Base-by-base conservation (phyloP, 495 filamentous ascomycete species). In the Penicillium desertorum region DNA sequence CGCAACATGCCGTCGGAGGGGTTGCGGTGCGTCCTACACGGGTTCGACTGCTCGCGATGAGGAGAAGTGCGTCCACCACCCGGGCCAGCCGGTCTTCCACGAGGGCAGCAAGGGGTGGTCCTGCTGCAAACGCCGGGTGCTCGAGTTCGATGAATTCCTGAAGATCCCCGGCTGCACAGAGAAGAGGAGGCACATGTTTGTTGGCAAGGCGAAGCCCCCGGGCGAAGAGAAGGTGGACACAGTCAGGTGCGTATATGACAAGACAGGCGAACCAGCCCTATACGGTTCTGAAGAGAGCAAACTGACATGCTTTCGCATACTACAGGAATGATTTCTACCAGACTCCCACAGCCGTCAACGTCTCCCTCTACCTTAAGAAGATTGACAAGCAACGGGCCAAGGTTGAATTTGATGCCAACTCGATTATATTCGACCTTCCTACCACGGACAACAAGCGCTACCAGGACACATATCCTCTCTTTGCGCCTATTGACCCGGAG, bases 71-170 rank as follows among this genome's bases (percentile, higher is more conserved):
- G 79, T 88, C 19, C 87, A 92, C 65, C 92, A 97, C 73, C 90
- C 92, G 5, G 92, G 92, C 25, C 81, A 76, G 7, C 89, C 92
- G 25, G 83, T 98, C 59, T 98, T 98, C 74, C 94, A 98, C 71
- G 94, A 98, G 77, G 94, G 93, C 22, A 92, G 87, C 71, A 98
- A 98, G 77, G 94, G 94, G 9, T 98, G 93, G 81, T 90, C 84
- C 25, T 98, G 94, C 79, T 98, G 94, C 77, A 98, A 98, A 83
- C 79, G 89, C 63, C 83, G 90, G 19, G 94, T 98, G 48, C 79
- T 98, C 23, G 94, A 98, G 68, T 98, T 98, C 66, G 94, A 98
- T 70, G 87, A 98, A 73, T 98, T 98, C 71, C 84, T 98, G 86
- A 92, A 88, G 73, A 92, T 98, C 47, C 83, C 88, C 51, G 94